phyloP scores from a whole-genome alignment of 345 rosid species.

The Lepidium aucheri region DNA sequence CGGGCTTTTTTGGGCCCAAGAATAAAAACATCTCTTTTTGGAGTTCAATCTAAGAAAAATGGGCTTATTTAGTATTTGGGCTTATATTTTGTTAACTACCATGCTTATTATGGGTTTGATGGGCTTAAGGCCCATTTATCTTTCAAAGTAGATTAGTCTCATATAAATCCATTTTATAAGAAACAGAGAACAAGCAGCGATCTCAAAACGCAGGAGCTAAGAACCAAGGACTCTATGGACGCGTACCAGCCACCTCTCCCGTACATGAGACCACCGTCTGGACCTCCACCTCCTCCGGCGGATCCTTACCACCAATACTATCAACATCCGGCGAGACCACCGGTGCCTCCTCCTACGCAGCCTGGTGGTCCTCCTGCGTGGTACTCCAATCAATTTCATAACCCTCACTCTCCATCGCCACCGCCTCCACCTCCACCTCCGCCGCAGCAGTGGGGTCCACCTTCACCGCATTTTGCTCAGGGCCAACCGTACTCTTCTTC shows the following conservation, averaged over 20 bases:
- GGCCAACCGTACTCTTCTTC: constrained; percentile 1
- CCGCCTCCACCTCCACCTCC: constrained; percentile 32
- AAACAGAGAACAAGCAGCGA: background rate
- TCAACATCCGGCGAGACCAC: constrained; percentile 29
- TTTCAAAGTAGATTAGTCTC: no score
- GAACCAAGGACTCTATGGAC: constrained; percentile 33
- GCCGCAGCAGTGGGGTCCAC: constrained; percentile 44
- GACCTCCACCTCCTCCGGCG: constrained; percentile 27
- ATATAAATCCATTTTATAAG: background rate
- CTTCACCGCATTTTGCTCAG: constrained; percentile 6
- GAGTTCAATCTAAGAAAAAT: no score
- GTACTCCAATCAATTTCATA: constrained; percentile 49
- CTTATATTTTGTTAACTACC: no score
- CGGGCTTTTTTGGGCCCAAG: no score
- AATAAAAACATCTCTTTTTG: no score
- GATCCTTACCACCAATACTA: constrained; percentile 36
- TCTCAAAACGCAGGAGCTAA: no score
- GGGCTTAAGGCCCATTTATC: no score
- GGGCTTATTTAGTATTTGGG: no score
- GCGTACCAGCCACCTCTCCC: constrained; percentile 41
- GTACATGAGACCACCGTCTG: constrained; percentile 46
- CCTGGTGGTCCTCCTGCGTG: constrained; percentile 31
- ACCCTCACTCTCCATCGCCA: constrained; percentile 42
- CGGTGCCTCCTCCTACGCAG: constrained; percentile 28
- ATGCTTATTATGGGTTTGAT: no score